Conservation (phyloP, 169 alveolate species). For the Plasmodium gallinaceum region DNA sequence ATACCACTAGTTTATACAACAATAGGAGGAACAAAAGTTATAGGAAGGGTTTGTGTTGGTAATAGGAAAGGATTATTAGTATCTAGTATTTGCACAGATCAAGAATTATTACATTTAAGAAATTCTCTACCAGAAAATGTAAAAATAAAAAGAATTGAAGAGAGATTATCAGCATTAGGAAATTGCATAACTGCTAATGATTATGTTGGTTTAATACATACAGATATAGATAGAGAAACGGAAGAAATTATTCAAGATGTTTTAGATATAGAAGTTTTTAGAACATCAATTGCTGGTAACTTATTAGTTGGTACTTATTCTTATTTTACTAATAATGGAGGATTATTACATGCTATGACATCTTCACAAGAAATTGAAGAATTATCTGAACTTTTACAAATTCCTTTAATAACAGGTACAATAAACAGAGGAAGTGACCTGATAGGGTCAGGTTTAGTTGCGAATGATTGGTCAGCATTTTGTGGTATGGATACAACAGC, state of each 20-base stretch:
- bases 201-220: conserved; percentile 97
- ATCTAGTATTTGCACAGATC: conserved; percentile 98
- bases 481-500: conserved; percentile 99
- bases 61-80: conserved; percentile 97
- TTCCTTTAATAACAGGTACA: conserved; percentile 99
- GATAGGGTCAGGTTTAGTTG: conserved; percentile 94
- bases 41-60: conserved; percentile 98
- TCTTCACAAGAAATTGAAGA: conserved; percentile 98
- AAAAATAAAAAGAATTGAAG: conserved; percentile 97
- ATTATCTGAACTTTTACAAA: conserved; percentile 94
- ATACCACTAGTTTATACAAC: conserved; percentile 97
- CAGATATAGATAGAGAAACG: conserved; percentile 98
- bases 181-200: conserved; percentile 98
- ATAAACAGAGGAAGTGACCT: conserved; percentile 99
- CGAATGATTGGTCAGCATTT: conserved; percentile 99
- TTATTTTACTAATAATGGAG: conserved; percentile 97
- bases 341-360: conserved; percentile 96
- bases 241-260: conserved; percentile 98
- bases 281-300: conserved; percentile 99
- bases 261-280: conserved; percentile 97
- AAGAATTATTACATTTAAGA: conserved; percentile 96
- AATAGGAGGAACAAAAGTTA: conserved; percentile 97
- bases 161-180: conserved; percentile 98
- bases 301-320: conserved; percentile 98
- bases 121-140: conserved; percentile 97